Evolutionary conservation across 1,284 basidiomycete genomes (phyloP).

Genomic region (Puccinia novopanici): DNA sequence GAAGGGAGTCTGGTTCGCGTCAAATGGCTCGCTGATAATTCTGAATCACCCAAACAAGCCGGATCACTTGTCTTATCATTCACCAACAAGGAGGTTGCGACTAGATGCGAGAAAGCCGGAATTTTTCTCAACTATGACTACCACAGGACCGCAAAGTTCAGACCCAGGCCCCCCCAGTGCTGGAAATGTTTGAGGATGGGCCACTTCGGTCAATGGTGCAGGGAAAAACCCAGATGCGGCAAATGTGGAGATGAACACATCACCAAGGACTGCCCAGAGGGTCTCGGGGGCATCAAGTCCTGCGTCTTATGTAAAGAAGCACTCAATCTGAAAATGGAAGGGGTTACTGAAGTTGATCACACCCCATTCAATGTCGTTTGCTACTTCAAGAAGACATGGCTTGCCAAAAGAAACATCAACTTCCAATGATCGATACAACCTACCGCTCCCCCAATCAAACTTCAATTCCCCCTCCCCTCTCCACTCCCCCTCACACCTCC

Average conservation of each 20-base stretch:
- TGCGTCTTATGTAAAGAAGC: slow-evolving; percentile 12
- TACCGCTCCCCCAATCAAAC: no score
- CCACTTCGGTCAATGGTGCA: slow-evolving; percentile 19
- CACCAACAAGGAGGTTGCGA: not conserved
- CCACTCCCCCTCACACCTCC: no score
- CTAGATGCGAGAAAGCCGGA: not conserved
- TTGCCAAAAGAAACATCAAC: not conserved
- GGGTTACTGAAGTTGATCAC: not conserved
- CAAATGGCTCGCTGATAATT: not conserved
- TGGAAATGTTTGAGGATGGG: slow-evolving; percentile 24
- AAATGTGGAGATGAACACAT: slow-evolving; percentile 12
- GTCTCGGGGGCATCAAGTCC: not conserved
- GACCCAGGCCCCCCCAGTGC: slow-evolving; percentile 3
- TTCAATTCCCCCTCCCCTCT: no score
- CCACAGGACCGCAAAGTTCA: slow-evolving; percentile 9
- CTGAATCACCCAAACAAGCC: not conserved
- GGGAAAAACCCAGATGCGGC: not conserved
- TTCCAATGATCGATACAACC: no score
- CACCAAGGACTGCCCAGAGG: slow-evolving; percentile 15
- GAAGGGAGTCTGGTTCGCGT: not conserved
- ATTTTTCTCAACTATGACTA: slow-evolving; percentile 15
- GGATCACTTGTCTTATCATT: not conserved
- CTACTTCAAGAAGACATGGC: slow-evolving; percentile 8
- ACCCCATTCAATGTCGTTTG: not conserved
- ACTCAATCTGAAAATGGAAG: not conserved